Conservation (phyloP, 2,329 filamentous ascomycete species). For the Alternaria alternata region DNA sequence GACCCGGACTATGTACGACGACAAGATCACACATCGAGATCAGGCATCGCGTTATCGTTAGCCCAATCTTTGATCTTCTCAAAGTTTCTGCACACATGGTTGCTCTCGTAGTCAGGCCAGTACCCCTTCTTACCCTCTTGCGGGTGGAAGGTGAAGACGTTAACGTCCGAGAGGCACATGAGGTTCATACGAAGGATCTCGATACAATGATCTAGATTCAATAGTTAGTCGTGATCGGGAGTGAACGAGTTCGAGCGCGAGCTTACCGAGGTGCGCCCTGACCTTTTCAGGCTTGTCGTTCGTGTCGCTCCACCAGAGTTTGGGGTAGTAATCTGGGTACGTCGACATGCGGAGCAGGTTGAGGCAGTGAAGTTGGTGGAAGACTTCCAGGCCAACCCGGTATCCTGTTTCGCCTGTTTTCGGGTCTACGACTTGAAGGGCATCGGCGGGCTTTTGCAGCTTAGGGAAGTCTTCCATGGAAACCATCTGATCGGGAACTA, state of each 20-base stretch:
- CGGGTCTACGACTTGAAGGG: slow-evolving; percentile 65
- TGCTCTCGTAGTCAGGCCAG: slow-evolving; percentile 43
- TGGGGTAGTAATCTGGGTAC: slow-evolving; percentile 44
- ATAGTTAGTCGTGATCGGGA: background rate
- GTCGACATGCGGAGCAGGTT: slow-evolving; percentile 47
- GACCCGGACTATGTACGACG: background rate
- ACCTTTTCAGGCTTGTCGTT: slow-evolving; percentile 42
- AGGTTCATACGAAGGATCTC: slow-evolving; percentile 49
- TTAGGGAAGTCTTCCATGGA: slow-evolving; percentile 62
- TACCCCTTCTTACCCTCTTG: slow-evolving; percentile 32
- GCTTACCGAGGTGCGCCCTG: slow-evolving; percentile 36
- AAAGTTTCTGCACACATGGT: slow-evolving; percentile 47
- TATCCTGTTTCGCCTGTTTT: slow-evolving; percentile 66
- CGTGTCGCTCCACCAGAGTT: slow-evolving; percentile 37
- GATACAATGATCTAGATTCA: slow-evolving; percentile 43
- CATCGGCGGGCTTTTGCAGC: slow-evolving; percentile 61
- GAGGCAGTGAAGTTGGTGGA: slow-evolving; percentile 59
- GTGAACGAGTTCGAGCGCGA: background rate
- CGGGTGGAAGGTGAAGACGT: slow-evolving; percentile 46
- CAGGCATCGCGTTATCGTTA: slow-evolving; percentile 42
- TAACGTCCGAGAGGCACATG: slow-evolving; percentile 47
- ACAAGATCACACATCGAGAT: slow-evolving; percentile 27
- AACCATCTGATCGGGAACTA: slow-evolving; percentile 70
- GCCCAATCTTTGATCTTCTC: slow-evolving; percentile 47
- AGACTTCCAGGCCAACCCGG: slow-evolving; percentile 66